These are phyloP conservation scores for Exsudoporus frostii DNA, from an alignment of 768 basidiomycete species.

Conservation along the genomic window DNA sequence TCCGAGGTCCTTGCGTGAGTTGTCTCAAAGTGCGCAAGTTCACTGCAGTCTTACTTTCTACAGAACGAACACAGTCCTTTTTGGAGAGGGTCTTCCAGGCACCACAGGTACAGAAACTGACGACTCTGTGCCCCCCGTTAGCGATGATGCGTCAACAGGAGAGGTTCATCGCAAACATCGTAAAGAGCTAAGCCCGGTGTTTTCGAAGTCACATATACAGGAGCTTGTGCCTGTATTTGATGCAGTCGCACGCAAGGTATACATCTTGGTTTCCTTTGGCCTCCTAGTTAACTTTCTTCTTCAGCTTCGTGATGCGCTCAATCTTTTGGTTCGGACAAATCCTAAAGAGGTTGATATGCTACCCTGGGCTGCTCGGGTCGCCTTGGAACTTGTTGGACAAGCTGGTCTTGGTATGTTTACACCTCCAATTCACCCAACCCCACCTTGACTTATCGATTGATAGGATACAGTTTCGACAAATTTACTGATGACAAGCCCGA, in stretches of 20 bases:
- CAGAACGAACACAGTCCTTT: not conserved
- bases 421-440: not conserved
- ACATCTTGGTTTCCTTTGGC: not conserved
- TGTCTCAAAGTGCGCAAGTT: not conserved
- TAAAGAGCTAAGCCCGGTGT: not conserved
- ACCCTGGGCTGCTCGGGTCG: slow-evolving; percentile 1
- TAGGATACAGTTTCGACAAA: slow-evolving; percentile 5
- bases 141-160: not conserved
- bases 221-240: slow-evolving; percentile 1
- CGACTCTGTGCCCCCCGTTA: not conserved
- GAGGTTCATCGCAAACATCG: slow-evolving; percentile 2
- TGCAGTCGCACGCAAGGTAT: not conserved
- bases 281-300: not conserved
- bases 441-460: not conserved
- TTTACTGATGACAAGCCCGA: slow-evolving; percentile 1
- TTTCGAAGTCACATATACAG: slow-evolving; percentile 1
- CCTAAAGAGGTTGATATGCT: not conserved
- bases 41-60: not conserved
- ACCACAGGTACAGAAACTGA: not conserved
- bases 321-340: not conserved
- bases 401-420: not conserved
- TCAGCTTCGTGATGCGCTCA: slow-evolving; percentile 1
- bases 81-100: slow-evolving; percentile 2
- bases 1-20: slow-evolving; percentile 1
- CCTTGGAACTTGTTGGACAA: slow-evolving; percentile 2